A percentile compares a stretch with the other conserved stretches of the same genome.
These are phyloP conservation scores for Wallacemonas rigidus DNA, from an alignment of 208 protist species.

Conservation along the genomic window DNA sequence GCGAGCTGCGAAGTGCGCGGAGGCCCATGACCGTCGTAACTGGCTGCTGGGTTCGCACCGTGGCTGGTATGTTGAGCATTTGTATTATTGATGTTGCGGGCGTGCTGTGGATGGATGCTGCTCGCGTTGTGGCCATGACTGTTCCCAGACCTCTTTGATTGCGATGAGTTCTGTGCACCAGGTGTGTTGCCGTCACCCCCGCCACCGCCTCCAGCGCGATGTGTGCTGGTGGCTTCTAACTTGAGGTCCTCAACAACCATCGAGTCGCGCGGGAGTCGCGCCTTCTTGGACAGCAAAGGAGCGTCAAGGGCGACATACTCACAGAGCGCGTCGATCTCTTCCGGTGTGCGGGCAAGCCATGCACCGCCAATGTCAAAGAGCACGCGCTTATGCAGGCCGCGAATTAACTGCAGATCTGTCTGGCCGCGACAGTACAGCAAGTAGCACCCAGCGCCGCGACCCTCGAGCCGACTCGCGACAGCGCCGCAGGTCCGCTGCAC, in stretches of 20 bases:
- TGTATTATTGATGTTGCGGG: constrained; percentile 8
- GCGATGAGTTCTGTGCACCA: not conserved
- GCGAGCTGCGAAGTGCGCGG: not conserved
- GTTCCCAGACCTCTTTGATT: not conserved
- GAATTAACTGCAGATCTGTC: constrained; percentile 60
- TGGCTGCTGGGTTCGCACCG: not conserved
- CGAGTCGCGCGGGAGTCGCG: constrained; percentile 70
- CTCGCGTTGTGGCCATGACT: constrained; percentile 20
- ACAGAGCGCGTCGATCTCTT: constrained; percentile 76
- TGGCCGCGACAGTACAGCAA: constrained; percentile 71
- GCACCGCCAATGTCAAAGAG: constrained; percentile 83
- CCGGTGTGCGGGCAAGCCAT: constrained; percentile 68
- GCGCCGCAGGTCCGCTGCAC: constrained; percentile 69
- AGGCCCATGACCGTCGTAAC: constrained; percentile 1
- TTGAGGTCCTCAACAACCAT: constrained; percentile 88
- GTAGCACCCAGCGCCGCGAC: constrained; percentile 75
- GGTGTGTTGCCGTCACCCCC: constrained; percentile 44
- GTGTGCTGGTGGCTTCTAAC: constrained; percentile 26
- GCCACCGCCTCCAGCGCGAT: constrained; percentile 67
- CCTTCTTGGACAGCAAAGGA: constrained; percentile 53
- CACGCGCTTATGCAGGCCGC: constrained; percentile 78
- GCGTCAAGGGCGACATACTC: constrained; percentile 79
- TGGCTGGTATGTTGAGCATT: not conserved
- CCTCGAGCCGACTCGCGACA: constrained; percentile 59
- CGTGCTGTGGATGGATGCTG: constrained; percentile 1